phyloP scores from a whole-genome alignment of 441 rosid genomes.

The Erodium texanum region DNA sequence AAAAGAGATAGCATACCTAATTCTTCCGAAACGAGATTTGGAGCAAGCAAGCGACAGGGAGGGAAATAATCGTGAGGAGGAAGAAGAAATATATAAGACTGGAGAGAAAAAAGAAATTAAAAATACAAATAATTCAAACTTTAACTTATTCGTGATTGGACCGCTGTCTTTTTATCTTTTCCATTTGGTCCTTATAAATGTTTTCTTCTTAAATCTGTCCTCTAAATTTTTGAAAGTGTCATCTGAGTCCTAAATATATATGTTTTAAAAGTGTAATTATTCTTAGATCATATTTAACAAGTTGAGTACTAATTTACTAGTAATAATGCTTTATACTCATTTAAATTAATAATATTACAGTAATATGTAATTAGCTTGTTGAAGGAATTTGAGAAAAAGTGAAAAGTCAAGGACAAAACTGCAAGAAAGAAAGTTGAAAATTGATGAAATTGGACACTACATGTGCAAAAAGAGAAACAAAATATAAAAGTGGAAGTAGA shows the following conservation, averaged over 20 bases:
- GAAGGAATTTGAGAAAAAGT: too few species aligned
- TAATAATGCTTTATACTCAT: too few species aligned
- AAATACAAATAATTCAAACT: not conserved
- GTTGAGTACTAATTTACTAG: not conserved
- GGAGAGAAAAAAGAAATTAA: not conserved
- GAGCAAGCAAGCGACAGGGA: not conserved
- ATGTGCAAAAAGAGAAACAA: too few species aligned
- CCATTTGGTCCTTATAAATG: not conserved
- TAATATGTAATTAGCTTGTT: too few species aligned
- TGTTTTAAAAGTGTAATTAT: not conserved
- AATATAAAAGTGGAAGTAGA: too few species aligned
- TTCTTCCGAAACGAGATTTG: not conserved
- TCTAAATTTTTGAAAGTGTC: not conserved
- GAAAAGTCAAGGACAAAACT: too few species aligned
- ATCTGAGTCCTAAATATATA: not conserved
- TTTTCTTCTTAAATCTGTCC: not conserved
- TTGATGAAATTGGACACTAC: too few species aligned
- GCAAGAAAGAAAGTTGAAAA: too few species aligned
- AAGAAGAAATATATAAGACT: not conserved
- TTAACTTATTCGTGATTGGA: not conserved
- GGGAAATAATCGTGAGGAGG: not conserved
- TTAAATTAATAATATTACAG: too few species aligned
- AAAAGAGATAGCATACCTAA: not conserved
- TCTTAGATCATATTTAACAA: too few species aligned
- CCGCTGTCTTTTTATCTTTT: not conserved